Evolutionary conservation across 1,284 basidiomycete genomes (phyloP).

Genomic region (Anthracocystis walkeri): DNA sequence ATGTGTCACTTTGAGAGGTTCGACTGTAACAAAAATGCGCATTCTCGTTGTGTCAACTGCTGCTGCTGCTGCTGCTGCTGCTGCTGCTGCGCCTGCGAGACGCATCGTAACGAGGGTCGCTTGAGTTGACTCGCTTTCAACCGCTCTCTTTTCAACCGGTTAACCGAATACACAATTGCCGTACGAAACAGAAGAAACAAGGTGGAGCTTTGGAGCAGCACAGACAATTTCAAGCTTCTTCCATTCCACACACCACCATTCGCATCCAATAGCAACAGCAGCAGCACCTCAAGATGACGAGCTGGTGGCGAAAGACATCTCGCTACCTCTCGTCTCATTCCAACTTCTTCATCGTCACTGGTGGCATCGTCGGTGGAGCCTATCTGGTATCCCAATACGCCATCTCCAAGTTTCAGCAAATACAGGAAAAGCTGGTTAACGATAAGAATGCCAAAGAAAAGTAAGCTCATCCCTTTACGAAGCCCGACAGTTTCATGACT

Average conservation of each 20-base stretch:
- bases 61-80: too few relatives aligned
- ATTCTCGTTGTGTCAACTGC: neutral
- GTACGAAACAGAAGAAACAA: slow-evolving; percentile 15
- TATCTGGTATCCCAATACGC: slow-evolving; percentile 80
- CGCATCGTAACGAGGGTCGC: slow-evolving; percentile 11
- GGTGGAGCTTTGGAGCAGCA: slow-evolving; percentile 10
- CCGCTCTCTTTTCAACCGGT: slow-evolving; percentile 23
- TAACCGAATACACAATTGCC: slow-evolving; percentile 18
- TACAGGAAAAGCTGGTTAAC: slow-evolving; percentile 77
- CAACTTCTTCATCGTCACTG: slow-evolving; percentile 67
- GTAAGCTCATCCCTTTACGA: slow-evolving; percentile 71
- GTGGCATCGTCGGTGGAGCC: slow-evolving; percentile 75
- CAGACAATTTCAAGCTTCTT: neutral
- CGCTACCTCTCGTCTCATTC: slow-evolving; percentile 50
- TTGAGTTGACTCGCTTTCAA: slow-evolving; percentile 16
- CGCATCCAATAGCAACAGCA: neutral
- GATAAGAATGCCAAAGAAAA: slow-evolving; percentile 79
- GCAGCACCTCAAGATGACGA: slow-evolving; percentile 29
- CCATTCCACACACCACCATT: slow-evolving; percentile 5
- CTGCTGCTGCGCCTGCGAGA: slow-evolving; percentile 5
- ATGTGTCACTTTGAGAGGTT: too few relatives aligned
- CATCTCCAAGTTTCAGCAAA: slow-evolving; percentile 77
- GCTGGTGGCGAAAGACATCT: slow-evolving; percentile 47
- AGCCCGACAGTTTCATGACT: too few relatives aligned
- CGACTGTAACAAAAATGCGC: neutral